Conservation (phyloP, 2,329 filamentous ascomycete species). For the Colletotrichum somersetense region DNA sequence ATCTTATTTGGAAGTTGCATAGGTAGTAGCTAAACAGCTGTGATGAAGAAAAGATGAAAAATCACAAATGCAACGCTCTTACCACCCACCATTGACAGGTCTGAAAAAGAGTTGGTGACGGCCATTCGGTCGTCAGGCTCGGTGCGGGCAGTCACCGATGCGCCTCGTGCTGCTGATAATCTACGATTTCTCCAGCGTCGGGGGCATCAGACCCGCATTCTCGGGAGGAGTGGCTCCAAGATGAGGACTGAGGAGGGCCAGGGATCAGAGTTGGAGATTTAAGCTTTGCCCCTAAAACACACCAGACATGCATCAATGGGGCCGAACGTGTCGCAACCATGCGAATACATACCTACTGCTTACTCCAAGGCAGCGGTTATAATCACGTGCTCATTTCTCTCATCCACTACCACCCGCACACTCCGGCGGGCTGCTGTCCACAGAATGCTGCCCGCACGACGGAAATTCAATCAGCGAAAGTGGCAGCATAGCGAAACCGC, state of each 20-base stretch:
- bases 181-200: not conserved
- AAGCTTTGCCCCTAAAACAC: conserved; percentile 38
- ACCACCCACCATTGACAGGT: not conserved
- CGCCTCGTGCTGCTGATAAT: not conserved
- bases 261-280: conserved; percentile 30
- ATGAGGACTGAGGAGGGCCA: not conserved
- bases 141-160: not conserved
- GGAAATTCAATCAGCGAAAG: not conserved
- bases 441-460: not conserved
- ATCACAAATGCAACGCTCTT: not conserved
- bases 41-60: not conserved
- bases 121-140: too few relatives aligned
- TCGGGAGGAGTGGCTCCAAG: not conserved
- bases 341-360: too few relatives aligned
- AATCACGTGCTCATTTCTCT: not conserved
- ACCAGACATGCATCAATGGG: conserved; percentile 26
- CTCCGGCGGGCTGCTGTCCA: not conserved
- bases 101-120: not conserved
- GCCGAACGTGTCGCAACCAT: not conserved
- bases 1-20: not conserved
- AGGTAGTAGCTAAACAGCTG: not conserved
- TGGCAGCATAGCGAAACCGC: not conserved
- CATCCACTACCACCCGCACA: not conserved
- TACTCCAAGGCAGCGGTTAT: not conserved
- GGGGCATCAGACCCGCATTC: conserved; percentile 1